A percentile compares a stretch with the other conserved stretches of the same genome.
Conservation (phyloP, 805 yeast species). For the Starmerella floris region DNA sequence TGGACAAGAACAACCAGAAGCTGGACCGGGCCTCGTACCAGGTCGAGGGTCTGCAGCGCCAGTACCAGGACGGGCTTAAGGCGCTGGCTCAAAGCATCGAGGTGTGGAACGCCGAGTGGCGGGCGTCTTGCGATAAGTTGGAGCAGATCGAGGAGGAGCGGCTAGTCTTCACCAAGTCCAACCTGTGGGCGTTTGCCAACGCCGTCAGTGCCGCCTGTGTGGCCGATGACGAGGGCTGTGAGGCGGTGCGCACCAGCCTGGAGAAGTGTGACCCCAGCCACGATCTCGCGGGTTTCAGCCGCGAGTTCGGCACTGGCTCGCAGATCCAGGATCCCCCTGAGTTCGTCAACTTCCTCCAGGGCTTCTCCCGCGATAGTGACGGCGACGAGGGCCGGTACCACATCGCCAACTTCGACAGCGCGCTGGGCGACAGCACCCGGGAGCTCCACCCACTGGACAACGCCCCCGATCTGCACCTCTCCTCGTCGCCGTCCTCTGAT, state of each 20-base stretch:
- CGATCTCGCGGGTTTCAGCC: slow-evolving; percentile 45
- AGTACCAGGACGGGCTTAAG: slow-evolving; percentile 44
- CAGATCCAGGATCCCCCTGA: slow-evolving; percentile 45
- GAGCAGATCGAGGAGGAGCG: slow-evolving; percentile 63
- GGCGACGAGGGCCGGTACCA: slow-evolving; percentile 21
- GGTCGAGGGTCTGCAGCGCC: slow-evolving; percentile 35
- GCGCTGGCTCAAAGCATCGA: slow-evolving; percentile 45
- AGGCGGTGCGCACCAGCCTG: slow-evolving; percentile 48
- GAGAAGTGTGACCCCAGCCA: slow-evolving; percentile 53
- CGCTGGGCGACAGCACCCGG: neutral
- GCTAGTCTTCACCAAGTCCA: slow-evolving; percentile 52
- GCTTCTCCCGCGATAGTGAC: slow-evolving; percentile 28
- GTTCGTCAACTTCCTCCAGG: slow-evolving; percentile 47
- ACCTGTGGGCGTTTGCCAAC: slow-evolving; percentile 68
- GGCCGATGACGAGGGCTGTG: slow-evolving; percentile 64
- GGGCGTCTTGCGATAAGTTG: slow-evolving; percentile 42
- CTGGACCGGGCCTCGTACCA: slow-evolving; percentile 37
- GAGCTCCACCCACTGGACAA: neutral
- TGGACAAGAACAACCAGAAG: slow-evolving; percentile 45
- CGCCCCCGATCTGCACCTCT: slow-evolving; percentile 4
- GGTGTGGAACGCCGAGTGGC: slow-evolving; percentile 63
- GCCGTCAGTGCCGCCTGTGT: slow-evolving; percentile 64
- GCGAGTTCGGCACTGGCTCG: slow-evolving; percentile 50
- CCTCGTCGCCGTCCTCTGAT: slow-evolving; percentile 2
- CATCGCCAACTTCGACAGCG: slow-evolving; percentile 28